A percentile compares a stretch with the other conserved stretches of the same genome.
These are phyloP conservation scores for Leucogyrophana mollusca DNA, from an alignment of 768 basidiomycete species.

Conservation along the genomic window DNA sequence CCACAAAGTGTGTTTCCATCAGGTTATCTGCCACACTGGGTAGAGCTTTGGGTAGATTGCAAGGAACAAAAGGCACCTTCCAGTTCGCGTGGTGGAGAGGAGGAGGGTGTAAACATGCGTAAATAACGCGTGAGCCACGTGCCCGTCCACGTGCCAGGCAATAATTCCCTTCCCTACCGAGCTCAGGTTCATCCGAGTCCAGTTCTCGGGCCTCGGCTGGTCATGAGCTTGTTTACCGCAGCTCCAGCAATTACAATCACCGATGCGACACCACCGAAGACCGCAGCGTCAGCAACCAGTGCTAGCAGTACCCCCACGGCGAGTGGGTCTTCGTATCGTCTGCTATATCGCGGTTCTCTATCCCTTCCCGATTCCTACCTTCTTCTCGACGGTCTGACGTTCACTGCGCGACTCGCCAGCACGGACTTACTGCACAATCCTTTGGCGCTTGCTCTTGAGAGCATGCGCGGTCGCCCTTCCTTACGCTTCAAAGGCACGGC, in stretches of 20 bases:
- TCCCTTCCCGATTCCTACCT: conserved; percentile 73
- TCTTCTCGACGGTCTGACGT: conserved; percentile 71
- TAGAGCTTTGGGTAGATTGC: too few species aligned
- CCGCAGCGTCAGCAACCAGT: neutral
- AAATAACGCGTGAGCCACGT: neutral
- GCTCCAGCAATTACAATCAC: conserved; percentile 11
- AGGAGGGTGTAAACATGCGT: too few species aligned
- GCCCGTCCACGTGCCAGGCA: neutral
- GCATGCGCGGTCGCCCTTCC: conserved; percentile 73
- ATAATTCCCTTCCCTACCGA: too few species aligned
- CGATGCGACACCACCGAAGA: conserved; percentile 21
- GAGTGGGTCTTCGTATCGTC: conserved; percentile 38
- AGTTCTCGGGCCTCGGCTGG: neutral
- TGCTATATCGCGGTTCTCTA: conserved; percentile 75
- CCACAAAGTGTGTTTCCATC: too few species aligned
- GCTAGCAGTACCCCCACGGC: neutral
- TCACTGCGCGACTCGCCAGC: conserved; percentile 48
- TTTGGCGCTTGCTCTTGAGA: conserved; percentile 70
- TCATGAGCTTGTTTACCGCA: neutral
- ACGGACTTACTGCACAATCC: conserved; percentile 60
- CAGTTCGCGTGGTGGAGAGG: too few species aligned
- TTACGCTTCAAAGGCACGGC: conserved; percentile 57
- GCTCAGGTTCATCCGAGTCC: neutral
- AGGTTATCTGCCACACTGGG: too few species aligned
- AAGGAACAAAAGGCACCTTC: too few species aligned